Evolutionary conservation across 495 filamentous ascomycete species (phyloP), one percentile per base, ranked within the genome.

Genomic region (Penicillium goetzii): DNA sequence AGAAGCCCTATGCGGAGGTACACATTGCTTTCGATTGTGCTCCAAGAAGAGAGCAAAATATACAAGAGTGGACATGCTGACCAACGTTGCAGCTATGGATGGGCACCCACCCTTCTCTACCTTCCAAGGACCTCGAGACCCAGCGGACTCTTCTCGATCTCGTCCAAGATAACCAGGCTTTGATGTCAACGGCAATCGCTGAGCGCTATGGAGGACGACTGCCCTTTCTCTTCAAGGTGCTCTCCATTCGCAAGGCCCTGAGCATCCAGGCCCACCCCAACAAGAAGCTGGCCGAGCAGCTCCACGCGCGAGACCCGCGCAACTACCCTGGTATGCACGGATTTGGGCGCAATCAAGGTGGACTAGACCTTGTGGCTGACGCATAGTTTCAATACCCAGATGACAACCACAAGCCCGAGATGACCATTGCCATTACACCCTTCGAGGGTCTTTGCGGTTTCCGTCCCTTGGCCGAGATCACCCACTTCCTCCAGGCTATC

Each of bases 391-490:
- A 26, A 30, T 14, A 34, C 4, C 3, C 40, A 88, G 94, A 99
- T 83, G 94, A 97, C 79, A 99, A 99, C 76, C 95, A 99, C 81
- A 99, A 99, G 76, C 95, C 95, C 50, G 95, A 99, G 76, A 99
- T 99, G 95, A 90, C 94, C 58, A 97, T 99, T 71, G 95, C 95
- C 58, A 88, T 99, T 72, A 97, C 95, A 2, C 89, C 90, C 3
- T 99, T 99, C 64, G 95, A 97, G 70, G 95, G 95, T 8, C 83
- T 99, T 30, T 99, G 95, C 70, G 94, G 95, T 17, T 99, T 99
- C 81, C 87, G 95, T 17, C 95, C 95, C 0, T 78, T 98, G 12
- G 82, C 72, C 25, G 92, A 99, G 76, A 94, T 97, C 53, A 80
- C 86, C 3, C 91, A 96, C 73, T 97, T 98, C 74, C 83, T 99